phyloP scores from a whole-genome alignment of 495 filamentous ascomycete species.

The Pyronema omphalodes region DNA sequence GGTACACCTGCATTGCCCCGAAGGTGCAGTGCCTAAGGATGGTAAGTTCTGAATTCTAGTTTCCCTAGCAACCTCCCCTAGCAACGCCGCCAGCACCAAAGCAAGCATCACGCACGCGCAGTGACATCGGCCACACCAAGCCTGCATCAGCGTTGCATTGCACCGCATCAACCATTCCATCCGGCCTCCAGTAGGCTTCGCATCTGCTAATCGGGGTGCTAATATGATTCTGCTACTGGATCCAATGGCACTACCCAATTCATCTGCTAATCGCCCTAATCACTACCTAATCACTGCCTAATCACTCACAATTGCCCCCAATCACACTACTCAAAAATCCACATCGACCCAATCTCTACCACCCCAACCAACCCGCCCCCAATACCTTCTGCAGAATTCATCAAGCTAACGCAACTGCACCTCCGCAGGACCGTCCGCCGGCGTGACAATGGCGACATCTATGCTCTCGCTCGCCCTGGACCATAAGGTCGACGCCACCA shows the following conservation, averaged over 20 bases:
- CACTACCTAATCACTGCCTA: too few species aligned
- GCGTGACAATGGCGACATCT: constrained; percentile 92
- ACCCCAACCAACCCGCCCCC: neutral
- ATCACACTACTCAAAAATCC: neutral
- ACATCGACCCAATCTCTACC: too few species aligned
- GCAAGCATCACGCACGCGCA: too few species aligned
- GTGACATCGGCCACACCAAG: neutral
- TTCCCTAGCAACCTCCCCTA: neutral
- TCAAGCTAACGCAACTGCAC: neutral
- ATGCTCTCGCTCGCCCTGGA: constrained; percentile 70
- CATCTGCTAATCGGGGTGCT: too few species aligned
- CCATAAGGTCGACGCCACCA: constrained; percentile 55
- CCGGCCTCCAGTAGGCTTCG: too few species aligned
- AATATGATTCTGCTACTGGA: too few species aligned
- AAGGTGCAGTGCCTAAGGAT: constrained; percentile 93
- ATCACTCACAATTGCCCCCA: neutral
- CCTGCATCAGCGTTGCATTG: neutral
- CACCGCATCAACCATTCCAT: neutral
- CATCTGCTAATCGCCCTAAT: too few species aligned
- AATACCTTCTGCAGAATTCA: neutral
- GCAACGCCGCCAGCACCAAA: too few species aligned
- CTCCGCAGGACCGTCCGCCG: constrained; percentile 58
- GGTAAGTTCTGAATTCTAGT: constrained; percentile 31
- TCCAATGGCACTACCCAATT: too few species aligned
- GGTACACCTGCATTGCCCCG: constrained; percentile 91